Evolutionary conservation across 2,329 filamentous ascomycete species (phyloP).

Genomic region (Ceratocystis ficicola): DNA sequence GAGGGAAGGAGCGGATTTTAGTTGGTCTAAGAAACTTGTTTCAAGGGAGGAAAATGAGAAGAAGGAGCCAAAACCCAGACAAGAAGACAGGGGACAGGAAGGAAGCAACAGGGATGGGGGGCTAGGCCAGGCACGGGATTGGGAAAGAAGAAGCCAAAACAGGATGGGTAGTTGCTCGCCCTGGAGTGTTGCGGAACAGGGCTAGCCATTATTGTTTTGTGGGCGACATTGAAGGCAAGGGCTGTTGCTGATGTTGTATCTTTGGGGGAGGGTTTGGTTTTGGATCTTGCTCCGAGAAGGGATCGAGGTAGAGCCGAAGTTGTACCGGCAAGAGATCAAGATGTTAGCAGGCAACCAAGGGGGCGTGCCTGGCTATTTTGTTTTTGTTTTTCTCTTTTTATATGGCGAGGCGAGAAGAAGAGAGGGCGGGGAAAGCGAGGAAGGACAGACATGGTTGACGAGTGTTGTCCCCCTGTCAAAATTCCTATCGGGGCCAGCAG

Average conservation of each 20-base stretch:
- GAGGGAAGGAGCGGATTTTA: neutral
- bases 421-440: no score
- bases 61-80: neutral
- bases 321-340: neutral
- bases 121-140: neutral
- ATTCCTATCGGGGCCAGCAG: no score
- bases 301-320: neutral
- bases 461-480: no score
- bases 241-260: neutral
- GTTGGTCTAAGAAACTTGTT: slow-evolving; percentile 8
- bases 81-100: neutral
- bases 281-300: neutral
- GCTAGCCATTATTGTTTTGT: no score
- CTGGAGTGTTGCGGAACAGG: no score
- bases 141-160: neutral
- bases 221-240: neutral
- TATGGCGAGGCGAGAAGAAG: no score
- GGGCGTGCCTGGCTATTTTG: neutral
- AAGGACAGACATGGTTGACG: no score
- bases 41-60: slow-evolving; percentile 1
- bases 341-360: neutral
- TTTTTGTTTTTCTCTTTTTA: no score
- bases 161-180: neutral
- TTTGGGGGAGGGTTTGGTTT: neutral
- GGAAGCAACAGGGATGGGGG: neutral